Evolutionary conservation across 2,329 filamentous ascomycete species (phyloP).

Genomic region (Macrophomina tecta): DNA sequence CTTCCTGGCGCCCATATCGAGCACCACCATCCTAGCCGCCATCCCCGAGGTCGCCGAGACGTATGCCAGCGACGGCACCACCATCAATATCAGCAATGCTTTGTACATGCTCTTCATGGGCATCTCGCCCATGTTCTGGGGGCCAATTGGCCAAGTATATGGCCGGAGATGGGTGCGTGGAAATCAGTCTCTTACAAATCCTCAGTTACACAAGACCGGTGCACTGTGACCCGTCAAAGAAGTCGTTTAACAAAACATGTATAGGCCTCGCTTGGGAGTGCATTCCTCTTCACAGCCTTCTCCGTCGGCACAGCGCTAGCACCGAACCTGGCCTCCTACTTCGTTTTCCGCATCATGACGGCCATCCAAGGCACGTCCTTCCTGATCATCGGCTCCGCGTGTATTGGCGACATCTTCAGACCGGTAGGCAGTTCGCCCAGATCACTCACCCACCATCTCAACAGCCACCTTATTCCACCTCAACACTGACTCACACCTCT

Average conservation of each 20-base stretch:
- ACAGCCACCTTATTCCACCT: slow-evolving; percentile 37
- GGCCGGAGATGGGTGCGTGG: slow-evolving; percentile 55
- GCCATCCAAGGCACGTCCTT: slow-evolving; percentile 79
- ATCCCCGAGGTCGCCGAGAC: slow-evolving; percentile 74
- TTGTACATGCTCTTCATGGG: slow-evolving; percentile 79
- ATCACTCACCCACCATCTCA: not conserved
- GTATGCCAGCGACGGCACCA: slow-evolving; percentile 68
- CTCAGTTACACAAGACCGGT: not conserved
- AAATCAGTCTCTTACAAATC: not conserved
- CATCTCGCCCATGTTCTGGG: slow-evolving; percentile 69
- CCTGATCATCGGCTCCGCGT: slow-evolving; percentile 72
- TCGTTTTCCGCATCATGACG: slow-evolving; percentile 74
- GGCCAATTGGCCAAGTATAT: slow-evolving; percentile 65
- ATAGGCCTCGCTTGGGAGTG: slow-evolving; percentile 65
- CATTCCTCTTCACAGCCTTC: slow-evolving; percentile 69
- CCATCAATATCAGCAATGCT: slow-evolving; percentile 77
- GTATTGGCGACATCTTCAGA: slow-evolving; percentile 65
- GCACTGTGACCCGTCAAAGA: not conserved
- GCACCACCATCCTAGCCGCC: slow-evolving; percentile 74
- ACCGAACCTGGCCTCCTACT: slow-evolving; percentile 73
- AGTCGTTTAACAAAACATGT: not conserved
- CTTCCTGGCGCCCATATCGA: slow-evolving; percentile 76
- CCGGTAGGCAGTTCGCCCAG: slow-evolving; percentile 1
- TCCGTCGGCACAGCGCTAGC: slow-evolving; percentile 76
- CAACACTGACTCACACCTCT: not conserved